Percentiles rank a stretch among this genome's conserved stretches.
These are phyloP conservation scores for Schwanniomyces sp. DNA, from an alignment of 805 yeast genomes.

Conservation along the genomic window DNA sequence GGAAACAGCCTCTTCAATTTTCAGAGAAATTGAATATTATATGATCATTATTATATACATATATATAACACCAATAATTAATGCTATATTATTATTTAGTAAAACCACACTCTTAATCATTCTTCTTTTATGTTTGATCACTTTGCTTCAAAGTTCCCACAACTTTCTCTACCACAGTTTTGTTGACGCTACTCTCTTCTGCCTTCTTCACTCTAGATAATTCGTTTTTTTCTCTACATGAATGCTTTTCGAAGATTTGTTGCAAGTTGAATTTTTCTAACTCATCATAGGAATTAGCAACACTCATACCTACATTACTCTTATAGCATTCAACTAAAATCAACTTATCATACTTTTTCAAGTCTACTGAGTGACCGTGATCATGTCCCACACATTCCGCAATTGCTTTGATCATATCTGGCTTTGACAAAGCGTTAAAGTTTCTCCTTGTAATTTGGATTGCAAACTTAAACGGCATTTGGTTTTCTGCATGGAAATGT, in stretches of 20 bases:
- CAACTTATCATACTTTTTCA: slow-evolving; percentile 75
- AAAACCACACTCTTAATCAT: too few species aligned
- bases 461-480: slow-evolving; percentile 60
- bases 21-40: slow-evolving; percentile 6
- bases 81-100: neutral
- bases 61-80: neutral
- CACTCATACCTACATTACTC: slow-evolving; percentile 83
- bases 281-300: slow-evolving; percentile 63
- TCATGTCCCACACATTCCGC: slow-evolving; percentile 72
- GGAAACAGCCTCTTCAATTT: slow-evolving; percentile 55
- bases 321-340: slow-evolving; percentile 87
- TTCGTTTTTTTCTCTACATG: slow-evolving; percentile 6
- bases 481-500: slow-evolving; percentile 57
- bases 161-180: neutral
- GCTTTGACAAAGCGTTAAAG: slow-evolving; percentile 70
- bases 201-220: slow-evolving; percentile 9
- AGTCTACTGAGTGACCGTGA: slow-evolving; percentile 73
- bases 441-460: slow-evolving; percentile 78
- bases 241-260: slow-evolving; percentile 62
- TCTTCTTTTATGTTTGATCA: too few species aligned
- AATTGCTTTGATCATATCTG: slow-evolving; percentile 68
- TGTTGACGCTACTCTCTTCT: neutral
- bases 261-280: slow-evolving; percentile 76
- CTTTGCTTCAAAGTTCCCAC: too few species aligned
- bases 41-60: neutral